phyloP scores from a whole-genome alignment of 2,329 filamentous ascomycete genomes.

The Cytospora piceae region DNA sequence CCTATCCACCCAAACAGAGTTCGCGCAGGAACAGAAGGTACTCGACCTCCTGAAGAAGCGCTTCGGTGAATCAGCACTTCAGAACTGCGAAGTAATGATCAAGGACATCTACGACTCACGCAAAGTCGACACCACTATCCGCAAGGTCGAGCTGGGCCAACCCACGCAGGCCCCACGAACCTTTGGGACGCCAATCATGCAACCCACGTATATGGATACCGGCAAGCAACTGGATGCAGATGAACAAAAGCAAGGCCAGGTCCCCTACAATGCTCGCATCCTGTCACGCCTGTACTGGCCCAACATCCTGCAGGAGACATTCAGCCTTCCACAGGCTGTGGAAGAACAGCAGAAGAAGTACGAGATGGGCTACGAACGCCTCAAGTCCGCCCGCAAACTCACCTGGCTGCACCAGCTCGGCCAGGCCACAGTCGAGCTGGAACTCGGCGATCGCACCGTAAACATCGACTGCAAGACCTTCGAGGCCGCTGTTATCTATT shows the following conservation, averaged over 20 bases:
- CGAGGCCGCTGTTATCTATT: slow-evolving; percentile 85
- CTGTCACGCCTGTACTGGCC: slow-evolving; percentile 96
- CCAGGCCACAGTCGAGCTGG: slow-evolving; percentile 77
- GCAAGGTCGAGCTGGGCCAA: slow-evolving; percentile 51
- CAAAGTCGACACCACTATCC: slow-evolving; percentile 70
- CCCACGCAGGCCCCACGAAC: slow-evolving; percentile 23
- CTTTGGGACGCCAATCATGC: slow-evolving; percentile 33
- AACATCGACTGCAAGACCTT: slow-evolving; percentile 76
- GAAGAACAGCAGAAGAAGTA: slow-evolving; percentile 69
- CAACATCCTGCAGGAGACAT: slow-evolving; percentile 70
- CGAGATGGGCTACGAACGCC: slow-evolving; percentile 72
- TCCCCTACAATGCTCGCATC: slow-evolving; percentile 74
- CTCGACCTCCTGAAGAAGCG: slow-evolving; percentile 85
- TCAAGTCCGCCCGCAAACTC: slow-evolving; percentile 84
- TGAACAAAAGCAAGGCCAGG: slow-evolving; percentile 58
- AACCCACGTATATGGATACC: slow-evolving; percentile 5
- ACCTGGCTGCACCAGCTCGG: slow-evolving; percentile 87
- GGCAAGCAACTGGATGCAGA: slow-evolving; percentile 36
- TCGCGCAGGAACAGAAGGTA: slow-evolving; percentile 80
- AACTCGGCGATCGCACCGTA: slow-evolving; percentile 79
- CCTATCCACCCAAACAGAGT: slow-evolving; percentile 66
- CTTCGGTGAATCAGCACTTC: slow-evolving; percentile 82
- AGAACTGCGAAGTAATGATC: slow-evolving; percentile 97
- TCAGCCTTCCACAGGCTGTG: slow-evolving; percentile 65
- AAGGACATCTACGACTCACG: slow-evolving; percentile 86